Base-by-base conservation (phyloP, 306 rosid species). In the Cucumis hystrix region DNA sequence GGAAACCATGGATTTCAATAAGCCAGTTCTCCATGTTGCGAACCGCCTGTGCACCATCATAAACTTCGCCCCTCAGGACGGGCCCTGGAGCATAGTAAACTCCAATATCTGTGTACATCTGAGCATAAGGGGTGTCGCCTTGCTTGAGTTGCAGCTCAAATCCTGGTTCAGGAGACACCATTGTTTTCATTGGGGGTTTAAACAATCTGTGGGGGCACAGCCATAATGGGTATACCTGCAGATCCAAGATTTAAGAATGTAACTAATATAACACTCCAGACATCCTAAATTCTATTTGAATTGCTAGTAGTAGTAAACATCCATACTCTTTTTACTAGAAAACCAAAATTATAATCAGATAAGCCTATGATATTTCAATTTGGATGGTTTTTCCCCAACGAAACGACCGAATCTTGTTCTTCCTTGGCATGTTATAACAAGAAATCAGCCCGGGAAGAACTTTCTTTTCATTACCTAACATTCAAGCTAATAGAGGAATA, bases 21-120 rank as follows among this genome's bases (percentile, higher is more conserved):
- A 95, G 81, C 98, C 98, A 95, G 18, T 30, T 54, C 86, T 92
- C 98, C 96, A 95, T 39, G 76, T 39, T 58, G 43, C 88, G 91
- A 82, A 95, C 98, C 43, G 98, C 98, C 79, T 74, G 95, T 0
- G 87, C 47, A 7, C 98, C 98, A 45, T 95, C 92, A 80, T 92
- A 95, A 30, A 83, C 96, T 88, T 95, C 98, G 10, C 98, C 97
- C 83, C 98, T 89, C 28, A 95, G 70, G 70, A 95, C 96, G 6
- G 97, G 96, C 33, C 98, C 98, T 0, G 98, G 98, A 37, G 97
- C 83, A 74, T 95, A 95, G 89, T 95, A 95, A 71, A 95, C 88
- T 45, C 98, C 98, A 9, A 95, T 86, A 85, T 95, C 98, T 13
- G 97, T 90, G 84, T 87, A 95, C 98, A 95, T 95, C 80, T 95